Conservation (phyloP, 1,284 basidiomycete genomes). For the Omphalotus olearius region DNA sequence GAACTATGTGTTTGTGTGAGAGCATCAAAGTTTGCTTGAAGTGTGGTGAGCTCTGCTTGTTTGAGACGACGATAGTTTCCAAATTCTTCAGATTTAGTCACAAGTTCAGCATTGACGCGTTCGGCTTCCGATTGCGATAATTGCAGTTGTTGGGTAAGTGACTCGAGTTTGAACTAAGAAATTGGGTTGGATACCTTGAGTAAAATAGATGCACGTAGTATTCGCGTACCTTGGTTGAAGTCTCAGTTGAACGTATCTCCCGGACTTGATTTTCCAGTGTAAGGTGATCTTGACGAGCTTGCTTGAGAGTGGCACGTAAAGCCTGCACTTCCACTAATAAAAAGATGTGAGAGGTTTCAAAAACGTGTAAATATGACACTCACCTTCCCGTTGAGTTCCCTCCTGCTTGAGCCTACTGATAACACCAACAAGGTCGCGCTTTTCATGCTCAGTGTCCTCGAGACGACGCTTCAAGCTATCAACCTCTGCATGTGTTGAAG, state of each 20-base stretch:
- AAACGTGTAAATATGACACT: constrained; percentile 11
- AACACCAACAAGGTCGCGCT: constrained; percentile 71
- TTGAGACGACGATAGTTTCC: constrained; percentile 68
- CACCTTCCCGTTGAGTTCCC: constrained; percentile 62
- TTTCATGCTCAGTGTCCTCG: constrained; percentile 74
- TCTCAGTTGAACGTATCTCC: constrained; percentile 66
- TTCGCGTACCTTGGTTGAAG: constrained; percentile 57
- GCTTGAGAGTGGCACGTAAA: constrained; percentile 64
- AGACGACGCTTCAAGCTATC: constrained; percentile 53
- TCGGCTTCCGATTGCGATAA: constrained; percentile 70
- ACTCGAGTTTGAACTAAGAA: constrained; percentile 72
- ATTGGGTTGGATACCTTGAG: constrained; percentile 1
- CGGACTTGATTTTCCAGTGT: constrained; percentile 60
- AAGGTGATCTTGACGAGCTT: constrained; percentile 71
- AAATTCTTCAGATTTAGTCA: constrained; percentile 66
- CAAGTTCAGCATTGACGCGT: constrained; percentile 59
- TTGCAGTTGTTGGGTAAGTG: constrained; percentile 73
- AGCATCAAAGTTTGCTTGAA: constrained; percentile 72
- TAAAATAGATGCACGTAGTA: constrained; percentile 1
- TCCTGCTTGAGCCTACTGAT: constrained; percentile 74
- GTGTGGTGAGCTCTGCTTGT: constrained; percentile 67
- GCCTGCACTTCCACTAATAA: constrained; percentile 61
- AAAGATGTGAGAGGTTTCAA: constrained; percentile 5
- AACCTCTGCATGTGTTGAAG: constrained; percentile 56
- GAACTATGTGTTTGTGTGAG: constrained; percentile 60